These are phyloP conservation scores for Hypomyces rosellus DNA, from an alignment of 2,329 filamentous ascomycete species.

Conservation along the genomic window DNA sequence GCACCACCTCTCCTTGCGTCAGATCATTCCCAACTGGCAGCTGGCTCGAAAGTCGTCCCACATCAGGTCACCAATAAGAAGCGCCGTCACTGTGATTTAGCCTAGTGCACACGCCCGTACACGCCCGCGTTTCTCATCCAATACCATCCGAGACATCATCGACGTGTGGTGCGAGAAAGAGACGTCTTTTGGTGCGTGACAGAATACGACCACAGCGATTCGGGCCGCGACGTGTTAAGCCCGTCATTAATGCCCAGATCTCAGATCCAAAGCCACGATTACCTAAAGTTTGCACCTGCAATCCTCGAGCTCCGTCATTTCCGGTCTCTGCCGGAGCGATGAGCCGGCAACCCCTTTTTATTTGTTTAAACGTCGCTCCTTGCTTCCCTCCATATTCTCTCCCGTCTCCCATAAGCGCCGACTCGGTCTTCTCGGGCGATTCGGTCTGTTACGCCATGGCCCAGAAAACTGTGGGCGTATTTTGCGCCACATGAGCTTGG, in stretches of 20 bases:
- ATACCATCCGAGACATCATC: too few species aligned
- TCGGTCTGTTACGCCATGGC: too few species aligned
- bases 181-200: neutral
- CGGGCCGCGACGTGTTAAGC: slow-evolving; percentile 9
- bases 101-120: too few species aligned
- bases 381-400: too few species aligned
- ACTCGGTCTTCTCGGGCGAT: too few species aligned
- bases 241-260: slow-evolving; percentile 5
- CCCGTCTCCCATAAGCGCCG: too few species aligned
- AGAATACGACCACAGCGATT: slow-evolving; percentile 1
- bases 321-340: slow-evolving; percentile 2
- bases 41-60: slow-evolving; percentile 3
- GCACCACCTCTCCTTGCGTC: slow-evolving; percentile 5
- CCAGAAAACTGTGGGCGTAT: too few species aligned
- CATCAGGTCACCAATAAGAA: neutral
- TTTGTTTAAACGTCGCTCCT: too few species aligned
- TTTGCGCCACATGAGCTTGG: too few species aligned
- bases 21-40: slow-evolving; percentile 8
- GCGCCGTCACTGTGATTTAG: too few species aligned
- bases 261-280: neutral
- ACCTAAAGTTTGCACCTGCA: neutral
- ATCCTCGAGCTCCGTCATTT: slow-evolving; percentile 2
- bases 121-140: too few species aligned
- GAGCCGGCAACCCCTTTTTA: neutral
- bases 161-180: too few species aligned